A percentile compares a stretch with the other conserved stretches of the same genome.
Evolutionary conservation across 1,284 basidiomycete genomes (phyloP).

Genomic region (Heterobasidion irregulare): DNA sequence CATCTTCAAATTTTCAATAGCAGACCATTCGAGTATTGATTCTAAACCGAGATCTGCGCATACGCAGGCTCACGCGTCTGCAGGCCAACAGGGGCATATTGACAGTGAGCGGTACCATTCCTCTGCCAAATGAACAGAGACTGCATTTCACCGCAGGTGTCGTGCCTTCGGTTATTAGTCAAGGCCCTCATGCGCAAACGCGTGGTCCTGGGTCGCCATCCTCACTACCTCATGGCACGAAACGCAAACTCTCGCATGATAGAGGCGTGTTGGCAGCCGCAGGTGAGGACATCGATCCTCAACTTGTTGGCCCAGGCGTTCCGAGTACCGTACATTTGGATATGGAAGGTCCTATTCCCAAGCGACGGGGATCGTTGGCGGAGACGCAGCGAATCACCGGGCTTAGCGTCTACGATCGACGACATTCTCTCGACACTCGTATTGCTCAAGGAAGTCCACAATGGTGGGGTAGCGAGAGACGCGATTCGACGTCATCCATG

Average conservation of each 20-base stretch:
- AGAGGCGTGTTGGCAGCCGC: conserved; percentile 38
- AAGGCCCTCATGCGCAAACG: conserved; percentile 14
- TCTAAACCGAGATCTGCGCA: conserved; percentile 13
- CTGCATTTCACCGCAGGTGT: conserved; percentile 5
- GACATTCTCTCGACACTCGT: conserved; percentile 65
- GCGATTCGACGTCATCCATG: conserved; percentile 62
- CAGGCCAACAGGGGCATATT: conserved; percentile 10
- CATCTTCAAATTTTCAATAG: background rate
- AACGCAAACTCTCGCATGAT: conserved; percentile 75
- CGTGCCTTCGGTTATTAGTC: conserved; percentile 3
- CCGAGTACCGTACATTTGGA: conserved; percentile 43
- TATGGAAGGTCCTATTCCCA: conserved; percentile 59
- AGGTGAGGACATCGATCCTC: conserved; percentile 56
- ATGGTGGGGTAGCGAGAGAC: conserved; percentile 58
- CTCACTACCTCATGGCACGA: conserved; percentile 51
- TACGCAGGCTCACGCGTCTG: conserved; percentile 11
- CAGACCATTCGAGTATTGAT: conserved; percentile 40
- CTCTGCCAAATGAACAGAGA: background rate
- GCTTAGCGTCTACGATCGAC: conserved; percentile 65
- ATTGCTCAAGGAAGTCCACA: conserved; percentile 24
- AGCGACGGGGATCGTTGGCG: conserved; percentile 71
- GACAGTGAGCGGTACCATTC: conserved; percentile 1
- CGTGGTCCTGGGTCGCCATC: conserved; percentile 26
- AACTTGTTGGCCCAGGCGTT: conserved; percentile 59
- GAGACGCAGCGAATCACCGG: conserved; percentile 67